Conservation (phyloP, 352 stramenopile species). For the Globisporangium uncinulatum region DNA sequence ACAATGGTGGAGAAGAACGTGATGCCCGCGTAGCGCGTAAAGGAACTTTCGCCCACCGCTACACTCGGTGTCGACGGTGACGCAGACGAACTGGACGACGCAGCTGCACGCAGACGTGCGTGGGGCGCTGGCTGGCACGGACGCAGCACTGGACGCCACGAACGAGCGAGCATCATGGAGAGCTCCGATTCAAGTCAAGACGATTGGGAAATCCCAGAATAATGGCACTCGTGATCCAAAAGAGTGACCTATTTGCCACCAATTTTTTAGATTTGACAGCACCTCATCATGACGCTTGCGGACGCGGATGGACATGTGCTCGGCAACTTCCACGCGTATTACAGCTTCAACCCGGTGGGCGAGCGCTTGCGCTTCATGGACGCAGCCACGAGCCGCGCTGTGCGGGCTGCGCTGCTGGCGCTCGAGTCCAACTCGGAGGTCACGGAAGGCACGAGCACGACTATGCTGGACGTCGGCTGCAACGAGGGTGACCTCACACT, state of each 20-base stretch:
- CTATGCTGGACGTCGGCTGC: constrained; percentile 72
- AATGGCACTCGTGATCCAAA: too few species aligned
- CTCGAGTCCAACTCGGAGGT: constrained; percentile 2
- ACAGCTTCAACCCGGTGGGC: constrained; percentile 75
- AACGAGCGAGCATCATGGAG: not conserved
- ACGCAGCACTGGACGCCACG: not conserved
- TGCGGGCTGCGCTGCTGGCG: constrained; percentile 37
- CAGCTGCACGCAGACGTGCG: not conserved
- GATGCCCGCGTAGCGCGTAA: constrained; percentile 75
- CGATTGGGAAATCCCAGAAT: not conserved
- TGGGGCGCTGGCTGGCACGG: not conserved
- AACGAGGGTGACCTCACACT: constrained; percentile 82
- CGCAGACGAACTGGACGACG: not conserved
- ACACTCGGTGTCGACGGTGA: not conserved
- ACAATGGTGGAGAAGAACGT: constrained; percentile 83
- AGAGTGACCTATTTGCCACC: not conserved
- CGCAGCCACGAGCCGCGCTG: constrained; percentile 22
- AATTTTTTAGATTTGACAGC: not conserved
- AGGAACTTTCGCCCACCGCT: constrained; percentile 54
- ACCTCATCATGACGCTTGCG: constrained; percentile 16
- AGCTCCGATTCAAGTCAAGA: not conserved
- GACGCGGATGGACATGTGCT: constrained; percentile 63
- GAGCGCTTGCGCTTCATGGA: constrained; percentile 78
- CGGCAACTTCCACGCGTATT: constrained; percentile 84
- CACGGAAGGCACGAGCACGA: constrained; percentile 13